A percentile compares a stretch with the other conserved stretches of the same genome.
Evolutionary conservation across 75 land plant genomes (phyloP).

Genomic region (Cupressus sempervirens): DNA sequence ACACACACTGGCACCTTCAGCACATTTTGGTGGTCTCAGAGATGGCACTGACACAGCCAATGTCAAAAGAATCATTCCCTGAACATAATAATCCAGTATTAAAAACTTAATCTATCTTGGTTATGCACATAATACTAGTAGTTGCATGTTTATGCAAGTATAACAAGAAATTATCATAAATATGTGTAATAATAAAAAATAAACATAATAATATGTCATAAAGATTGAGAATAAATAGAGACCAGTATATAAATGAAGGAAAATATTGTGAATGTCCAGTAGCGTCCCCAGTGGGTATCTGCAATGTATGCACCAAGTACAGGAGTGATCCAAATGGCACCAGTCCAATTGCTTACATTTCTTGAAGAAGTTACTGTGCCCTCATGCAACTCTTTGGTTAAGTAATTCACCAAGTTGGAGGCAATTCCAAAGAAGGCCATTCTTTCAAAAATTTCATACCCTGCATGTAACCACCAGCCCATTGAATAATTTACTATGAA

Average conservation of each 20-base stretch:
- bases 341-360: constrained; percentile 44
- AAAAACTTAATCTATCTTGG: background rate
- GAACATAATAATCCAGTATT: no score
- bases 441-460: constrained; percentile 31
- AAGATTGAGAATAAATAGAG: background rate
- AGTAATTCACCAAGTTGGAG: no score
- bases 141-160: no score
- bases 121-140: no score
- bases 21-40: background rate
- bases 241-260: background rate
- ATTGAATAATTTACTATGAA: background rate
- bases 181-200: no score
- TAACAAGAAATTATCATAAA: no score
- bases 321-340: constrained; percentile 36
- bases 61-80: no score
- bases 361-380: constrained; percentile 19
- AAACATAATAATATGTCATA: background rate
- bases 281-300: no score
- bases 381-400: no score
- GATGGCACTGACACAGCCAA: no score
- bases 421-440: constrained; percentile 34
- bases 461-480: constrained; percentile 13
- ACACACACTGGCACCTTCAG: constrained; percentile 12
- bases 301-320: constrained; percentile 17
- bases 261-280: no score